phyloP scores from a whole-genome alignment of 495 filamentous ascomycete genomes.

The Rhizodiscina lignyota region DNA sequence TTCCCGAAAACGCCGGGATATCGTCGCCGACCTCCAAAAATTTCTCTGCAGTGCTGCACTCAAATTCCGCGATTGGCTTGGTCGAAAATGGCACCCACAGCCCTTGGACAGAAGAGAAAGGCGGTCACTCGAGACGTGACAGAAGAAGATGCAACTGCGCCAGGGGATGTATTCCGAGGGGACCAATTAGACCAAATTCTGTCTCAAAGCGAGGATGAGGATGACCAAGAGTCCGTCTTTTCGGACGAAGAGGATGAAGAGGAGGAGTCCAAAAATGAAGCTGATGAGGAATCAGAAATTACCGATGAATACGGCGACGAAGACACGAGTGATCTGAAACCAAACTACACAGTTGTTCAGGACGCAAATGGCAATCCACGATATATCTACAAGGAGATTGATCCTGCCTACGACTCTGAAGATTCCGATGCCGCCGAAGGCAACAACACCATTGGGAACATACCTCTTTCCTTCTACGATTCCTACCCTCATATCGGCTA shows the following conservation, averaged over 20 bases:
- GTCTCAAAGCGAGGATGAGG: no score
- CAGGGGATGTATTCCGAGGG: no score
- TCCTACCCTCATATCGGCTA: conserved; percentile 97
- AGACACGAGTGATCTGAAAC: conserved; percentile 8
- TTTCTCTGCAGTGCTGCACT: no score
- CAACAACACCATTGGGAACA: conserved; percentile 85
- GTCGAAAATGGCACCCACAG: no score
- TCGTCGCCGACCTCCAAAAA: no score
- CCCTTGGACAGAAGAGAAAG: no score
- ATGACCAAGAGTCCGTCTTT: no score
- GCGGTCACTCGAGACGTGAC: no score
- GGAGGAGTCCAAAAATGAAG: conserved; percentile 14
- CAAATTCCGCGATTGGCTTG: no score
- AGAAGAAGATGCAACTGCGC: no score
- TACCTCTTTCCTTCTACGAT: conserved; percentile 88
- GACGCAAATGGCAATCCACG: conserved; percentile 61
- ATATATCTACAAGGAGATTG: conserved; percentile 75
- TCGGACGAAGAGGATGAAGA: conserved; percentile 15
- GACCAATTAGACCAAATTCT: no score
- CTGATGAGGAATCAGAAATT: conserved; percentile 12
- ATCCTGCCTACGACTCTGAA: conserved; percentile 91
- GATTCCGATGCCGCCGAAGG: conserved; percentile 68
- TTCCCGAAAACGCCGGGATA: no score
- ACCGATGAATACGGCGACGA: conserved; percentile 16
- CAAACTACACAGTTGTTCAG: conserved; percentile 42